These are phyloP conservation scores for Alternaria brassicicola DNA, from an alignment of 2,329 filamentous ascomycete genomes.

Conservation along the genomic window DNA sequence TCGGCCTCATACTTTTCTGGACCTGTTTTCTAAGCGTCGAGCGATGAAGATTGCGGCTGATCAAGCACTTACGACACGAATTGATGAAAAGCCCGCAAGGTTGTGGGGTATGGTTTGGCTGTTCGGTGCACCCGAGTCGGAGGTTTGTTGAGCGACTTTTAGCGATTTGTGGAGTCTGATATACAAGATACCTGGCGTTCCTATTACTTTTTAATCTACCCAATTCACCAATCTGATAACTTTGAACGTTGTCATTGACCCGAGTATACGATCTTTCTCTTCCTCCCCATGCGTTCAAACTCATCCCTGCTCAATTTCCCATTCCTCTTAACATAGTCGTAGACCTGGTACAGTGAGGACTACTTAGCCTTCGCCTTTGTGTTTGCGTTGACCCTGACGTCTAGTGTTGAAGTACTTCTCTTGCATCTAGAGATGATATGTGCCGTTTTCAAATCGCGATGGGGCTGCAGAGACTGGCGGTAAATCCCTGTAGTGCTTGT, in stretches of 20 bases:
- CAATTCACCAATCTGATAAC: not conserved
- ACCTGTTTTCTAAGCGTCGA: not conserved
- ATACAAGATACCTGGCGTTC: not conserved
- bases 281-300: not conserved
- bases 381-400: not conserved
- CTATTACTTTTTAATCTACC: not conserved
- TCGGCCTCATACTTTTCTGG: not conserved
- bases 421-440: not conserved
- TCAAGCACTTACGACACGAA: constrained; percentile 7
- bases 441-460: not conserved
- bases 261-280: not conserved
- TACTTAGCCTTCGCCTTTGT: not conserved
- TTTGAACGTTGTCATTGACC: not conserved
- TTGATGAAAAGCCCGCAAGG: constrained; percentile 15
- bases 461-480: not conserved
- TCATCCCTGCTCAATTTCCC: not conserved
- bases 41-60: constrained; percentile 3
- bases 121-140: constrained; percentile 11
- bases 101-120: constrained; percentile 21
- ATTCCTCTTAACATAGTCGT: not conserved
- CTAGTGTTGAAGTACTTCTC: not conserved
- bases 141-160: not conserved
- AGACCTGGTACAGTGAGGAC: not conserved
- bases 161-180: constrained; percentile 5
- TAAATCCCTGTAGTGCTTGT: not conserved